A percentile compares a stretch with the other conserved stretches of the same genome.
Evolutionary conservation across 1,139 yeast genomes (phyloP).

Genomic region (Pichia sp.): DNA sequence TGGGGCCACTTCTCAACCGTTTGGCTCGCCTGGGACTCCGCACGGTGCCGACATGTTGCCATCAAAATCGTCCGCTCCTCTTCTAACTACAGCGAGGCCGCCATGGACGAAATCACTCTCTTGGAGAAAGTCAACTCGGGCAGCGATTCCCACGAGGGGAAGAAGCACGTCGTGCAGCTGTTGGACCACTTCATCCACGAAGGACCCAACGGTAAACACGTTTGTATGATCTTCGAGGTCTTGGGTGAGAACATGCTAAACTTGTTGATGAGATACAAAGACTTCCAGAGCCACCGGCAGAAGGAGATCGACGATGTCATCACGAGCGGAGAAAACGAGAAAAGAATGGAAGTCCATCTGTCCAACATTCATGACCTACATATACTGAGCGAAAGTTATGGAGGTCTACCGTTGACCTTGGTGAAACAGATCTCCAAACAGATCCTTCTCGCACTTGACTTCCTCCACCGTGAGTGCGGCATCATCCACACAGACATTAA

Average conservation of each 20-base stretch:
- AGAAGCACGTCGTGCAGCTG: constrained; percentile 58
- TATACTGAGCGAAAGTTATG: constrained; percentile 42
- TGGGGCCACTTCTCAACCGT: constrained; percentile 85
- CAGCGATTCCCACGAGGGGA: constrained; percentile 50
- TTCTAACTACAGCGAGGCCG: constrained; percentile 69
- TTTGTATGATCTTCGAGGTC: constrained; percentile 76
- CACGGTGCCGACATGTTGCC: constrained; percentile 57
- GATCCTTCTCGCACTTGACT: constrained; percentile 61
- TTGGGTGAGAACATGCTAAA: constrained; percentile 74
- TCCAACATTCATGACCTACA: constrained; percentile 29
- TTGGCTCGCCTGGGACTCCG: constrained; percentile 61
- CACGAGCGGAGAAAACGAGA: constrained; percentile 5
- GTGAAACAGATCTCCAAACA: constrained; percentile 74
- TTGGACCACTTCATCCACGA: constrained; percentile 62
- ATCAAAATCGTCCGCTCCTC: constrained; percentile 74
- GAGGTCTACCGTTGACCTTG: constrained; percentile 65
- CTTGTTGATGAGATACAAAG: constrained; percentile 55
- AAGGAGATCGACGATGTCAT: constrained; percentile 22
- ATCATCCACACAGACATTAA: constrained; percentile 79
- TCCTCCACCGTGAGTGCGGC: constrained; percentile 68
- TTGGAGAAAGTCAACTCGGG: constrained; percentile 41
- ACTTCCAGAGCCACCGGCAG: constrained; percentile 30
- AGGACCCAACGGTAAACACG: constrained; percentile 74
- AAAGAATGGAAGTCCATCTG: constrained; percentile 13
- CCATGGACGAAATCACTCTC: constrained; percentile 67